These are phyloP conservation scores for Pseudoscleropodium purum DNA, from an alignment of 225 moss, liverwort and hornwort genomes.

Conservation along the genomic window DNA sequence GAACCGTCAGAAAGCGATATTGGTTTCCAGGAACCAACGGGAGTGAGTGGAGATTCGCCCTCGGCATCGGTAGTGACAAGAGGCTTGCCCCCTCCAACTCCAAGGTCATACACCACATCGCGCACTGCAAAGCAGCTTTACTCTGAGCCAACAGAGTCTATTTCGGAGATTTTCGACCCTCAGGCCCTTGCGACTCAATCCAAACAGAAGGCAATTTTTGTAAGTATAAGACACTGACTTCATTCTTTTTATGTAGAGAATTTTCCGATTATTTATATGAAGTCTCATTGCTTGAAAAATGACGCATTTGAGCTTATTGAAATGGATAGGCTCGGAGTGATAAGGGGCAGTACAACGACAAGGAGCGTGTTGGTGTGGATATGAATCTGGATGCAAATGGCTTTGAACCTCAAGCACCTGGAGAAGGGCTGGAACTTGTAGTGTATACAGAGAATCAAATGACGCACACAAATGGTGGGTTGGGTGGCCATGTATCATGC, in stretches of 20 bases:
- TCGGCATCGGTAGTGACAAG: constrained; percentile 39
- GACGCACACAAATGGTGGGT: not conserved
- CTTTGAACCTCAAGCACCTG: constrained; percentile 3
- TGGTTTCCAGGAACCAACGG: constrained; percentile 35
- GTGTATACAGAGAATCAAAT: not conserved
- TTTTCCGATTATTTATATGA: not conserved
- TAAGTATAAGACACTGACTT: not conserved
- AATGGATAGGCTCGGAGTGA: not conserved
- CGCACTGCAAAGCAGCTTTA: constrained; percentile 43
- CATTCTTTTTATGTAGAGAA: not conserved
- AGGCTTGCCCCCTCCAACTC: constrained; percentile 36
- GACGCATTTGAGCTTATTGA: not conserved
- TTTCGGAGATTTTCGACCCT: constrained; percentile 49
- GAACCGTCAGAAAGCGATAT: constrained; percentile 42
- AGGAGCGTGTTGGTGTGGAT: constrained; percentile 14
- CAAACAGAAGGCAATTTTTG: constrained; percentile 26
- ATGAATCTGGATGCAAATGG: constrained; percentile 15
- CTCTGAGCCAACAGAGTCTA: constrained; percentile 46
- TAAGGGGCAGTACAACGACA: not conserved
- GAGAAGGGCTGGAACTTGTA: not conserved
- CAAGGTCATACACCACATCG: constrained; percentile 26
- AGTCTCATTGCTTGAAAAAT: not conserved
- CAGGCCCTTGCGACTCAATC: constrained; percentile 50
- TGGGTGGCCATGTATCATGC: constrained; percentile 18
- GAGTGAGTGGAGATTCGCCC: constrained; percentile 31